phyloP scores from a whole-genome alignment of 805 yeast species.

The Ogataea angusta region DNA sequence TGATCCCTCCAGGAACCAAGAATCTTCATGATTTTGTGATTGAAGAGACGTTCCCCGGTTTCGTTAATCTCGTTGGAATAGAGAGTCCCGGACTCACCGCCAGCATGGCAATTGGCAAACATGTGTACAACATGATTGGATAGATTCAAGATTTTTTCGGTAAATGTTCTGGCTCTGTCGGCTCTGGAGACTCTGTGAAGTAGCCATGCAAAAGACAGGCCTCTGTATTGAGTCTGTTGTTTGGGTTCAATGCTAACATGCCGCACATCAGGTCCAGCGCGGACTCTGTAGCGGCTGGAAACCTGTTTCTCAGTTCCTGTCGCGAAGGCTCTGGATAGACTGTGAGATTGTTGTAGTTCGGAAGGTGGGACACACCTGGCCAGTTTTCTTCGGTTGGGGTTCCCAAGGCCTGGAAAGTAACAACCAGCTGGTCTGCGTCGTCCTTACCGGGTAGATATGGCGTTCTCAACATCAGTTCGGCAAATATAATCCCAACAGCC shows the following conservation, averaged over 20 bases:
- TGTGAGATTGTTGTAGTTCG: constrained; percentile 68
- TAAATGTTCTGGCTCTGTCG: constrained; percentile 63
- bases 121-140: constrained; percentile 44
- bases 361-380: constrained; percentile 84
- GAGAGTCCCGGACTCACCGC: constrained; percentile 91
- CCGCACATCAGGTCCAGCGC: constrained; percentile 74
- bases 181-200: constrained; percentile 70
- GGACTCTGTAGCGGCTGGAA: constrained; percentile 84
- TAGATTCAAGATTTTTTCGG: constrained; percentile 35
- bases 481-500: constrained; percentile 96
- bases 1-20: constrained; percentile 42
- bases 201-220: constrained; percentile 63
- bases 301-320: constrained; percentile 74
- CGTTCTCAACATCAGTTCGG: constrained; percentile 90
- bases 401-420: constrained; percentile 94
- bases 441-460: constrained; percentile 94
- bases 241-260: constrained; percentile 76
- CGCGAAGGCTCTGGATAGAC: constrained; percentile 82
- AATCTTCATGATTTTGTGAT: constrained; percentile 73
- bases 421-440: constrained; percentile 84
- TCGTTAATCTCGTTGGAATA: constrained; percentile 74
- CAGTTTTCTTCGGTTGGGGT: constrained; percentile 90
- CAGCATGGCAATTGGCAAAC: constrained; percentile 76
- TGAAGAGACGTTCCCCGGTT: constrained; percentile 72
- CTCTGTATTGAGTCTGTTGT: constrained; percentile 62